Base-by-base conservation (phyloP, 2,329 filamentous ascomycete species). In the Neurospora crassa region DNA sequence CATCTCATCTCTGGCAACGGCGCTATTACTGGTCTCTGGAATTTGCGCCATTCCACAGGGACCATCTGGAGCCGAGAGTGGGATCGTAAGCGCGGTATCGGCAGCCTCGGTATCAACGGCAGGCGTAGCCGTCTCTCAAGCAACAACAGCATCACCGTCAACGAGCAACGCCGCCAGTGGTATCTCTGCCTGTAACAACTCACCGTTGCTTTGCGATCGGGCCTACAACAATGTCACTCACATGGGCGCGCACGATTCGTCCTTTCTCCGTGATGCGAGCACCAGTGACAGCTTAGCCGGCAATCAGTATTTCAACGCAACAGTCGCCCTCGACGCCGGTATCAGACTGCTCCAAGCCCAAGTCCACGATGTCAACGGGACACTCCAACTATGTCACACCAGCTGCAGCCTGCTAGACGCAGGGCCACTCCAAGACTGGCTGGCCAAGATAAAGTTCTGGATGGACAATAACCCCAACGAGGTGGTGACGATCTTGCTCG, bases 181-280 rank as follows among this genome's bases (percentile, higher is more conserved):
- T 18, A 63, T 63, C 29, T 63, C 74, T 70, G 79, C 89, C 41
- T 96, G 93, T 86, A 96, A 96, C 82, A 95, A 95, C 84, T 93
- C 91, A 0, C 91, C 92, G 0, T 82, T 85, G 63, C 86, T 96
- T 53, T 96, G 93, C 83, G 83, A 82, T 73, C 88, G 88, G 74
- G 82, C 87, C 20, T 96, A 96, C 83, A 90, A 89, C 81, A 88
- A 91, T 75, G 87, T 96, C 76, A 94, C 92, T 3, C 87, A 94
- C 79, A 87, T 95, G 77, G 92, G 92, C 29, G 91, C 91, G 20
- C 92, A 94, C 81, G 87, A 94, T 81, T 89, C 88, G 73, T 85
- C 91, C 12, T 94, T 94, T 78, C 80, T 94, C 63, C 85, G 91
- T 68, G 89, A 93, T 76, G 79, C 82, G 37, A 85, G 84, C 70